These are phyloP conservation scores for Fraxinus cuspidata DNA, from an alignment of 257 asterid genomes.

Conservation along the genomic window DNA sequence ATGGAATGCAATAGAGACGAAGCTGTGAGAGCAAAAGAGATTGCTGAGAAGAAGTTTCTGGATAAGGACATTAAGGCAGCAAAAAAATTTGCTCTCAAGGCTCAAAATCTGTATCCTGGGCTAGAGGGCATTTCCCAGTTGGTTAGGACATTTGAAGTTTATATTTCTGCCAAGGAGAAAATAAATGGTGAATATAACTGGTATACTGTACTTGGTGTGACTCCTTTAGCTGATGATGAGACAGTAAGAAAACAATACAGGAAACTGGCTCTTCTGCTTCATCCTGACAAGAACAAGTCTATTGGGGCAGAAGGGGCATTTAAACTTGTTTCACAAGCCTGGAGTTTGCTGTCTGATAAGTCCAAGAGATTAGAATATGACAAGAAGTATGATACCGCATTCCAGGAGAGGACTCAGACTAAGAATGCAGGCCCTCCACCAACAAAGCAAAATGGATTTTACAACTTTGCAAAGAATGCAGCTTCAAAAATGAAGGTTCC, in stretches of 20 bases:
- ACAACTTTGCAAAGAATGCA: slow-evolving; percentile 47
- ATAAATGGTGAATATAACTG: slow-evolving; percentile 55
- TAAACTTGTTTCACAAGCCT: slow-evolving; percentile 69
- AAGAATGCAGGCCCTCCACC: slow-evolving; percentile 41
- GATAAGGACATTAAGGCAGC: slow-evolving; percentile 65
- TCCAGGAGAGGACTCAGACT: slow-evolving; percentile 33
- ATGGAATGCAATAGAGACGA: slow-evolving; percentile 90
- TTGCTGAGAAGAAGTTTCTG: slow-evolving; percentile 56
- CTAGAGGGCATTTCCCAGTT: slow-evolving; percentile 71
- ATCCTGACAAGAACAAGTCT: slow-evolving; percentile 74
- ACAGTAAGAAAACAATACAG: slow-evolving; percentile 63
- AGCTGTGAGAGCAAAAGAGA: slow-evolving; percentile 73
- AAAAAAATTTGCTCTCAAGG: slow-evolving; percentile 64
- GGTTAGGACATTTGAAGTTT: slow-evolving; percentile 63
- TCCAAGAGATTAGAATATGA: slow-evolving; percentile 54
- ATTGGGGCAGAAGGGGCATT: slow-evolving; percentile 80
- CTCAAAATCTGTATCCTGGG: slow-evolving; percentile 59
- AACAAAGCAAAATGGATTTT: slow-evolving; percentile 55
- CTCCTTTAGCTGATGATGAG: slow-evolving; percentile 67
- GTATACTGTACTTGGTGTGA: slow-evolving; percentile 76
- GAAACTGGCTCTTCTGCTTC: slow-evolving; percentile 70
- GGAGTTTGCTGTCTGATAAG: slow-evolving; percentile 72
- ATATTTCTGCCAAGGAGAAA: slow-evolving; percentile 56
- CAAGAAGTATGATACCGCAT: slow-evolving; percentile 30
- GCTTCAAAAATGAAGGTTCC: slow-evolving; percentile 41